Evolutionary conservation across 371 early-diverging fungal species (phyloP).

Genomic region (Syncephalis plumigaleata): DNA sequence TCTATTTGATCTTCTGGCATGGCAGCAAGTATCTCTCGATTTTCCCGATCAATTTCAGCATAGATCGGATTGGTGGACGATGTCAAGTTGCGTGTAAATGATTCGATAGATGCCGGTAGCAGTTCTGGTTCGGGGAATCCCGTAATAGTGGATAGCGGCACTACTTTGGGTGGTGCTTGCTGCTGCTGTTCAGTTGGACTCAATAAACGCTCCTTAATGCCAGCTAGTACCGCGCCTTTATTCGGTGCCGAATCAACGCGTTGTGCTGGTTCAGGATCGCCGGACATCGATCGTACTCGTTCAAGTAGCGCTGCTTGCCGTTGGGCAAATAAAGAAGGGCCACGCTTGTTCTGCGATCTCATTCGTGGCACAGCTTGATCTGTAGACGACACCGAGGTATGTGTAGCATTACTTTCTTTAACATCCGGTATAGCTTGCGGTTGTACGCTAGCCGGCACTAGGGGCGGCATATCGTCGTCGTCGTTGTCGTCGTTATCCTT

Average conservation of each 20-base stretch:
- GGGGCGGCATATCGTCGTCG: too few species aligned
- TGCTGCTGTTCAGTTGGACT: slow-evolving; percentile 3
- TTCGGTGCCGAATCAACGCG: too few species aligned
- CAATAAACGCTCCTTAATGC: background rate
- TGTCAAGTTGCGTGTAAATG: slow-evolving; percentile 4
- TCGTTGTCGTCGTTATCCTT: too few species aligned
- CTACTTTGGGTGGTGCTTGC: slow-evolving; percentile 3
- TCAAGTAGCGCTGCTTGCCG: slow-evolving; percentile 9
- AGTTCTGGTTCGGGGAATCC: slow-evolving; percentile 8
- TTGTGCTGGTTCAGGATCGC: slow-evolving; percentile 4
- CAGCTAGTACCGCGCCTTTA: too few species aligned
- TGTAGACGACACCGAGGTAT: too few species aligned
- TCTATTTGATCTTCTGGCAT: slow-evolving; percentile 45
- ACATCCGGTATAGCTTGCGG: slow-evolving; percentile 10
- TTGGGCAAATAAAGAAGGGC: too few species aligned
- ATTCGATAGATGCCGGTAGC: slow-evolving; percentile 9
- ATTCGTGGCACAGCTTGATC: background rate
- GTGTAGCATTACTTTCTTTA: slow-evolving; percentile 2
- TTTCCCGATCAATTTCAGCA: slow-evolving; percentile 32
- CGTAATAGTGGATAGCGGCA: slow-evolving; percentile 8
- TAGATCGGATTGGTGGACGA: slow-evolving; percentile 6
- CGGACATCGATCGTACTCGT: slow-evolving; percentile 22
- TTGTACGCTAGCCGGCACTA: slow-evolving; percentile 3
- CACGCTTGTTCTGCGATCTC: background rate
- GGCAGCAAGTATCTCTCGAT: slow-evolving; percentile 21